Evolutionary conservation across 441 rosid genomes (phyloP).

Genomic region (Sinapis alba): DNA sequence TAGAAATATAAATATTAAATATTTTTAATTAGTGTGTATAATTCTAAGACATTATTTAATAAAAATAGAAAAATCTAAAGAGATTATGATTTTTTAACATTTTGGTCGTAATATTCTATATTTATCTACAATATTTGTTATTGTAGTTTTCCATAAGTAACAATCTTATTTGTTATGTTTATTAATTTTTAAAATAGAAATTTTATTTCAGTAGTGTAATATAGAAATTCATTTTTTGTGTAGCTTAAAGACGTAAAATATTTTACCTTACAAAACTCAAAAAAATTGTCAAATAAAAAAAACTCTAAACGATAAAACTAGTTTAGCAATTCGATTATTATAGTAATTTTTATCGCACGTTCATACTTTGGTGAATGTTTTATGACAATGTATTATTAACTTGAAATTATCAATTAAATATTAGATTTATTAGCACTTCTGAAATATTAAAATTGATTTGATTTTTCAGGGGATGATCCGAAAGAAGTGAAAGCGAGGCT

Average conservation of each 20-base stretch:
- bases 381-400: neutral
- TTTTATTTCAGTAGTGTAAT: neutral
- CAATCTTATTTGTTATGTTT: neutral
- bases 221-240: neutral
- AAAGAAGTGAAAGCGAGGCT: constrained; percentile 92
- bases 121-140: neutral
- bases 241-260: neutral
- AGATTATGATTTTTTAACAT: too few relatives aligned
- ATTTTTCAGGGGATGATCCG: constrained; percentile 79
- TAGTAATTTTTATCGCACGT: neutral
- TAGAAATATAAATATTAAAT: too few relatives aligned
- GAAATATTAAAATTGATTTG: neutral
- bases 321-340: neutral
- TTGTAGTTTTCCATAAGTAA: neutral
- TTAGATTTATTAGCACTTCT: neutral
- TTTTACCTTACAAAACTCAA: neutral
- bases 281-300: neutral
- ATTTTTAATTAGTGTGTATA: too few relatives aligned
- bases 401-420: neutral
- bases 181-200: neutral
- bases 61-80: too few relatives aligned
- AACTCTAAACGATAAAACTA: neutral
- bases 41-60: too few relatives aligned
- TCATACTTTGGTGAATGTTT: neutral
- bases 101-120: neutral